These are phyloP conservation scores for Apiotrichum porosum DNA, from an alignment of 1,284 basidiomycete species.

Conservation along the genomic window DNA sequence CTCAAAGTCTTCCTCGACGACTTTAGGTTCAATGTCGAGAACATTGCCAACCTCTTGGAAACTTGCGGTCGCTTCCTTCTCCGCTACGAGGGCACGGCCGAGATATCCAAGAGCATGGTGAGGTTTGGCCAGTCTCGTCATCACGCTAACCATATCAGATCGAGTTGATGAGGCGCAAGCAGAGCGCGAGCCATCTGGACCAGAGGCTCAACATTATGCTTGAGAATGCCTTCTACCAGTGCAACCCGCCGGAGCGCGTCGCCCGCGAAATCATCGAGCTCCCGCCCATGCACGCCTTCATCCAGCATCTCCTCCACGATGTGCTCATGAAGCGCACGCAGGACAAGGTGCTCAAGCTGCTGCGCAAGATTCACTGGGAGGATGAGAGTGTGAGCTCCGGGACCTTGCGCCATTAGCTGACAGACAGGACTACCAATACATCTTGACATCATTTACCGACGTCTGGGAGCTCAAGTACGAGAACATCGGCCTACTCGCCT, in stretches of 20 bases:
- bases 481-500: constrained; percentile 85
- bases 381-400: constrained; percentile 59
- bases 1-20: constrained; percentile 97
- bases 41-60: constrained; percentile 84
- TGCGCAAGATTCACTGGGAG: constrained; percentile 96
- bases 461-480: constrained; percentile 94
- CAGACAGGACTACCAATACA: constrained; percentile 48
- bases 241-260: constrained; percentile 91
- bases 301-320: constrained; percentile 87
- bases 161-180: constrained; percentile 90
- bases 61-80: constrained; percentile 90
- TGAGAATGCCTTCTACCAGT: constrained; percentile 98
- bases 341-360: constrained; percentile 84
- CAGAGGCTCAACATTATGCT: constrained; percentile 81
- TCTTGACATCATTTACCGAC: constrained; percentile 81
- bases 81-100: constrained; percentile 78
- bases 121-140: not conserved
- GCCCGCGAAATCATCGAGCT: constrained; percentile 76
- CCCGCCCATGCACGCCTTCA: constrained; percentile 84
- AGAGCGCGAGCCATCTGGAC: constrained; percentile 86
- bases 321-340: constrained; percentile 84
- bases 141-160: constrained; percentile 55
- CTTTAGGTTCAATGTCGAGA: constrained; percentile 89
- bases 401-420: constrained; percentile 2
- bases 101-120: constrained; percentile 59